These are phyloP conservation scores for Sporothrix dimorphospora DNA, from an alignment of 2,329 filamentous ascomycete species.

Conservation along the genomic window DNA sequence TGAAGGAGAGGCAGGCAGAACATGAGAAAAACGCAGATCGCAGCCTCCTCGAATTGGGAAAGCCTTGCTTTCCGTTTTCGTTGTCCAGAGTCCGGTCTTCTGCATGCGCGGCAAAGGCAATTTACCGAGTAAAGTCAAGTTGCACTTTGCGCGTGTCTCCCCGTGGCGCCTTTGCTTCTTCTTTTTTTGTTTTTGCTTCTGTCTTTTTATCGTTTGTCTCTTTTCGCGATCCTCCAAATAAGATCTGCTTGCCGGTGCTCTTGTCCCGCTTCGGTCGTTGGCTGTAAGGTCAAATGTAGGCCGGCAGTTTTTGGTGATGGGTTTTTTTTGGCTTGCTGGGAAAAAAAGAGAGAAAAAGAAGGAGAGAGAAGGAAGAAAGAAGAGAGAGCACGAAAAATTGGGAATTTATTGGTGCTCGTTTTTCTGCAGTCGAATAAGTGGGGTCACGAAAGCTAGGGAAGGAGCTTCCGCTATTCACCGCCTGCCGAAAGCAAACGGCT, in stretches of 20 bases:
- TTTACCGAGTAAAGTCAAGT: too few species aligned
- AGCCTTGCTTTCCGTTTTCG: background rate
- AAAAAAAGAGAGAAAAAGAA: background rate
- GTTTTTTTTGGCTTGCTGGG: background rate
- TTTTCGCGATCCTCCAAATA: background rate
- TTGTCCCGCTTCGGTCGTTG: background rate
- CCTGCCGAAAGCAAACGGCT: background rate
- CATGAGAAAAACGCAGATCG: background rate
- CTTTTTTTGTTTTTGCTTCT: background rate
- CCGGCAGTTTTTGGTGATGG: background rate
- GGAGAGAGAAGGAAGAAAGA: background rate
- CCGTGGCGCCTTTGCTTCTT: background rate
- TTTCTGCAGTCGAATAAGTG: background rate
- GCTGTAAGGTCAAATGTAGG: background rate
- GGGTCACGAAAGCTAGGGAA: background rate
- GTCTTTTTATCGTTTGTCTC: background rate
- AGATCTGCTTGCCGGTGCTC: background rate
- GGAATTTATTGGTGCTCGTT: background rate
- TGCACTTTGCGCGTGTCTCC: background rate
- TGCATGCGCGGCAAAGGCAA: background rate
- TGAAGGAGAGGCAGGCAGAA: background rate
- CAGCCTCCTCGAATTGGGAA: background rate
- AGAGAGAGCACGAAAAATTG: background rate
- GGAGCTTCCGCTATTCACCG: conserved; percentile 1
- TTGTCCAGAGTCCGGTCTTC: background rate